phyloP scores from a whole-genome alignment of 192 early-diverging fungal species.

The Pilobolus umbonatus region DNA sequence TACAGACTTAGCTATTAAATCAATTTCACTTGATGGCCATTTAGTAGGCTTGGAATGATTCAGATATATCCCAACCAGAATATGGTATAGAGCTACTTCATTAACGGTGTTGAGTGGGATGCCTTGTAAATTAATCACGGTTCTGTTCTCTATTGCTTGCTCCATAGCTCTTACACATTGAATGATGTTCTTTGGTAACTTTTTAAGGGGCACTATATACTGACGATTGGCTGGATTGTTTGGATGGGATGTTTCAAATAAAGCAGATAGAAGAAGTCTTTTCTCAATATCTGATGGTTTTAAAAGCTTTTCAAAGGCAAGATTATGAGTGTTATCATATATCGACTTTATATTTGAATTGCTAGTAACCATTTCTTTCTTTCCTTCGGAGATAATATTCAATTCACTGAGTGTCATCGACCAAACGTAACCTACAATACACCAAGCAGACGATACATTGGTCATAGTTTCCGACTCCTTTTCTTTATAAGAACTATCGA shows the following conservation, averaged over 20 bases:
- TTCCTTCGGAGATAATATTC: constrained; percentile 12
- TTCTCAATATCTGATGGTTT: constrained; percentile 15
- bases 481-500: constrained; percentile 12
- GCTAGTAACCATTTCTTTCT: constrained; percentile 17
- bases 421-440: constrained; percentile 5
- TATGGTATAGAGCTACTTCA: constrained; percentile 9
- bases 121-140: constrained; percentile 1
- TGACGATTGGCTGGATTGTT: constrained; percentile 2
- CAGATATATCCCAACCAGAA: neutral
- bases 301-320: constrained; percentile 8
- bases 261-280: constrained; percentile 12
- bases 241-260: constrained; percentile 8
- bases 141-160: constrained; percentile 10
- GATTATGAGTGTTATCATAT: constrained; percentile 13
- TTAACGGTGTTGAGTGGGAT: constrained; percentile 4
- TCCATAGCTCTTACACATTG: constrained; percentile 10
- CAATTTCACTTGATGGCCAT: constrained; percentile 4
- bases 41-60: constrained; percentile 4
- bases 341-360: constrained; percentile 7
- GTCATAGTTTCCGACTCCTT: neutral
- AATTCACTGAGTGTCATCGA: constrained; percentile 10
- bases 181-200: constrained; percentile 9
- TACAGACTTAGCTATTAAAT: constrained; percentile 6
- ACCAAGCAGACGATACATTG: constrained; percentile 1
- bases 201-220: constrained; percentile 12